These are phyloP conservation scores for Verticillium dahliae DNA, from an alignment of 2,329 filamentous ascomycete genomes.

Conservation along the genomic window DNA sequence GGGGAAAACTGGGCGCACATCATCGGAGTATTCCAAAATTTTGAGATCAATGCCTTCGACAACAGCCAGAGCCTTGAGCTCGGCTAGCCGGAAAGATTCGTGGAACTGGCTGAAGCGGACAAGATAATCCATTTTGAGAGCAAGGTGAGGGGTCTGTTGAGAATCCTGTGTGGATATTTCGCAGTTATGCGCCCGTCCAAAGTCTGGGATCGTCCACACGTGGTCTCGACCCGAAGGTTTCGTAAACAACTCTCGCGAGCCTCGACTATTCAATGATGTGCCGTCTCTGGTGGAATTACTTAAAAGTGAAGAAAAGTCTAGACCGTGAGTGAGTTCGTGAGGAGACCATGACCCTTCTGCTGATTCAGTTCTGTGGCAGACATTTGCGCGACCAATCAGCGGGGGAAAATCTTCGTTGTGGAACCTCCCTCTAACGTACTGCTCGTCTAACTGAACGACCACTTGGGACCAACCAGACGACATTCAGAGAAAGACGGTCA, in stretches of 20 bases:
- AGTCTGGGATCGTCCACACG: background rate
- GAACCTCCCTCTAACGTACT: background rate
- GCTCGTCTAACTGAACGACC: background rate
- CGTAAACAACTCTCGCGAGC: background rate
- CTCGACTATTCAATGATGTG: background rate
- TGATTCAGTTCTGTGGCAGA: background rate
- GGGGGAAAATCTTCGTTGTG: background rate
- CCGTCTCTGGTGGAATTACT: background rate
- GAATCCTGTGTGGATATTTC: background rate
- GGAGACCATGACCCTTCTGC: background rate
- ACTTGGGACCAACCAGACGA: background rate
- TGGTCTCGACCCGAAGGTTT: background rate
- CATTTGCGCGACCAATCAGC: background rate
- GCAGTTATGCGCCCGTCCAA: background rate
- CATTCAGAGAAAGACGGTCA: background rate
- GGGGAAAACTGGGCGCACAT: constrained; percentile 46
- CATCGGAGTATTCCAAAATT: constrained; percentile 66
- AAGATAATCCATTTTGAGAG: constrained; percentile 61
- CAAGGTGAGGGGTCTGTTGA: background rate
- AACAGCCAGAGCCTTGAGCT: constrained; percentile 73
- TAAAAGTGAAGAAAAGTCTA: background rate
- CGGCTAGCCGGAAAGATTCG: constrained; percentile 82
- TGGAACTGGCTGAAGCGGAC: constrained; percentile 86
- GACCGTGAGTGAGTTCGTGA: background rate
- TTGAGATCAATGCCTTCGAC: constrained; percentile 61